A percentile compares a stretch with the other conserved stretches of the same genome.
Conservation (phyloP, 257 asterid genomes). For the Primulina huaijiensis region DNA sequence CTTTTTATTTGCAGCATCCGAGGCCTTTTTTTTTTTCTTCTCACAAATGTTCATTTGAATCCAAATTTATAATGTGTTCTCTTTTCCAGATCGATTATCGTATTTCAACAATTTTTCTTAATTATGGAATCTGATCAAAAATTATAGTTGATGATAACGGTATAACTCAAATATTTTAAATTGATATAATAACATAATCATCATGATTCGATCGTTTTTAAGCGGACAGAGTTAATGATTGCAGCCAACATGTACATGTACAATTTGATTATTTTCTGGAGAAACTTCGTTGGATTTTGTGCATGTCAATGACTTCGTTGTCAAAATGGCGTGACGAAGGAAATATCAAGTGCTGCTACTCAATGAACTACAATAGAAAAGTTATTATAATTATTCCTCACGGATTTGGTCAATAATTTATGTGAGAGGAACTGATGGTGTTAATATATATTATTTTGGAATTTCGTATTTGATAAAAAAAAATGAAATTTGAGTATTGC, state of each 20-base stretch:
- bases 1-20: constrained; percentile 22
- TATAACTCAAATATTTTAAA: not conserved
- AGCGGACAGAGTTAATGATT: no score
- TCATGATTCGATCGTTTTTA: no score
- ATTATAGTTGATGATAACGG: no score
- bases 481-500: no score
- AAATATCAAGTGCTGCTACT: not conserved
- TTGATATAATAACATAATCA: no score
- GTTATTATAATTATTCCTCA: not conserved
- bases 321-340: not conserved
- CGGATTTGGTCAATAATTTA: not conserved
- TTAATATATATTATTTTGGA: no score
- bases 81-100: no score
- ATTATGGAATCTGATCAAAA: no score
- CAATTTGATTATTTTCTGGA: not conserved
- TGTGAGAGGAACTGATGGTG: not conserved
- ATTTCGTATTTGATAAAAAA: no score
- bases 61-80: not conserved
- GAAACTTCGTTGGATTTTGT: not conserved
- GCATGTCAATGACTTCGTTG: not conserved
- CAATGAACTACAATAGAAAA: not conserved
- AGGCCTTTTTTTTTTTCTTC: constrained; percentile 8
- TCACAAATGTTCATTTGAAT: not conserved
- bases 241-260: no score
- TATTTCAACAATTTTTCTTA: no score